Evolutionary conservation across 2,329 filamentous ascomycete genomes (phyloP).

Genomic region (Trichoderma breve): DNA sequence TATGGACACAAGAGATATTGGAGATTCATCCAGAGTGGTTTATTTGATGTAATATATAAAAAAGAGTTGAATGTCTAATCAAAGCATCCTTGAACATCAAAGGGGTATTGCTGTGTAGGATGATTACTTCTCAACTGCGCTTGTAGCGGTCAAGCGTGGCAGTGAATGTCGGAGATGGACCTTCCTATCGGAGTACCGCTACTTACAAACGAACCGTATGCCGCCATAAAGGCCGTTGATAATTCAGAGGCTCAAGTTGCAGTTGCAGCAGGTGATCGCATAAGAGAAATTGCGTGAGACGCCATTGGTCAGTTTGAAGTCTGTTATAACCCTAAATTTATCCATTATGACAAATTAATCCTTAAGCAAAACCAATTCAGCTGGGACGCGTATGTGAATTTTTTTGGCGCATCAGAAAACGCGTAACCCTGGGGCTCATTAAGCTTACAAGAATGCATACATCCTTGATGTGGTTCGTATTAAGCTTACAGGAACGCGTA

Average conservation of each 20-base stretch:
- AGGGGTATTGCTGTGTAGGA: too few species aligned
- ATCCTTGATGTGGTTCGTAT: background rate
- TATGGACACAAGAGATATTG: background rate
- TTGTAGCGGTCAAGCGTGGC: background rate
- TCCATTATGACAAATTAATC: background rate
- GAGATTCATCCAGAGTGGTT: background rate
- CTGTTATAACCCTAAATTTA: background rate
- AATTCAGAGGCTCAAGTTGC: background rate
- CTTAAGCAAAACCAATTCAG: background rate
- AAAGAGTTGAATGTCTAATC: background rate
- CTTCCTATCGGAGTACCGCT: background rate
- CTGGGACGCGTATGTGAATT: background rate
- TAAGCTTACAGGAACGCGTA: background rate
- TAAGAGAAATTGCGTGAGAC: background rate
- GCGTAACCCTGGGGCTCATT: background rate
- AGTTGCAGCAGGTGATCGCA: background rate
- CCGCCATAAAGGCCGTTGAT: background rate
- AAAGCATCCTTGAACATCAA: background rate
- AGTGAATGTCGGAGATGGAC: background rate
- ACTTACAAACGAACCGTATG: background rate
- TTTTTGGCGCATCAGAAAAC: background rate
- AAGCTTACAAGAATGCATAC: background rate
- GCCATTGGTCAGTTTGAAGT: background rate
- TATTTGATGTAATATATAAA: background rate
- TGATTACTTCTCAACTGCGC: background rate